phyloP scores from a whole-genome alignment of 208 protist genomes.

The Wallacemonas sp. region DNA sequence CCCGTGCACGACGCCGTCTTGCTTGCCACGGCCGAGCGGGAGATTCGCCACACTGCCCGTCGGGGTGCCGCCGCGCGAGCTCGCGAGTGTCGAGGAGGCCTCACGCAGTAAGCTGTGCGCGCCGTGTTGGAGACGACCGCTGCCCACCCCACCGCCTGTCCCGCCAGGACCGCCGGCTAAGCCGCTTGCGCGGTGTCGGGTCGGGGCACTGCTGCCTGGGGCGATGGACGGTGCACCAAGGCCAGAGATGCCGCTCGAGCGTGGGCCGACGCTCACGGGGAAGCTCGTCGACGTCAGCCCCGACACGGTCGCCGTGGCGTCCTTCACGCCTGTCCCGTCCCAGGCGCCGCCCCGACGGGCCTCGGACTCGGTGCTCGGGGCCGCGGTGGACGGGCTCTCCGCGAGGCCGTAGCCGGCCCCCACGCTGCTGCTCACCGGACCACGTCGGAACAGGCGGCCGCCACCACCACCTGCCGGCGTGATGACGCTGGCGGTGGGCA shows the following conservation, averaged over 20 bases:
- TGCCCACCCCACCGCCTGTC: background rate
- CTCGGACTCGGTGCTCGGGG: background rate
- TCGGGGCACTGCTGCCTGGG: background rate
- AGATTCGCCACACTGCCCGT: slow-evolving; percentile 3
- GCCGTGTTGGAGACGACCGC: background rate
- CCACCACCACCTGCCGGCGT: background rate
- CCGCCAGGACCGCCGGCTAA: background rate
- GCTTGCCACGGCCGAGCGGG: background rate
- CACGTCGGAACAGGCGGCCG: slow-evolving; percentile 4
- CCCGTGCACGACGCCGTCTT: background rate
- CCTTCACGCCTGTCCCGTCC: background rate
- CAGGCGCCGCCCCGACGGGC: background rate
- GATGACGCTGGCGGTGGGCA: background rate
- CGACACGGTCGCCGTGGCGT: too few species aligned
- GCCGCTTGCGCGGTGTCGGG: slow-evolving; percentile 6
- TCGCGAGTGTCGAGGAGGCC: background rate
- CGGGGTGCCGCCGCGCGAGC: background rate
- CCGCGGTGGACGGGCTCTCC: background rate
- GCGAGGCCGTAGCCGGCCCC: background rate
- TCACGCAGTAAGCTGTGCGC: background rate
- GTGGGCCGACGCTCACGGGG: background rate
- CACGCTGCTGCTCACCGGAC: background rate
- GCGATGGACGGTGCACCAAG: background rate
- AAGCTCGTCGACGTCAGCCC: too few species aligned
- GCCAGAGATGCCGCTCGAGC: background rate